Evolutionary conservation across 2,329 filamentous ascomycete species (phyloP).

Genomic region (Talaromyces sp.): DNA sequence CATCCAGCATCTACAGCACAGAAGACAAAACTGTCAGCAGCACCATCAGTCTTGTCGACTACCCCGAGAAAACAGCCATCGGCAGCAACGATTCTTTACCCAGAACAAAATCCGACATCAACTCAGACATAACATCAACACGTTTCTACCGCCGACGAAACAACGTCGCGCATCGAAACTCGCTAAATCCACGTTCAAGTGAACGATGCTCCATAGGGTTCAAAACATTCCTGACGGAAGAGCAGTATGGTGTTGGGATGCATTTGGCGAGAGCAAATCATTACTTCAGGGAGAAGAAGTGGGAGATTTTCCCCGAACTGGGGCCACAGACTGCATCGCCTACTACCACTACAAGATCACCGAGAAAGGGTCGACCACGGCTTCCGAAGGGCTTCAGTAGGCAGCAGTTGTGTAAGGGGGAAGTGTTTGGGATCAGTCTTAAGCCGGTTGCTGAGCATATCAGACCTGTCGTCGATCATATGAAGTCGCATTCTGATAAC

Average conservation of each 20-base stretch:
- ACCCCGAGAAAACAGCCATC: not conserved
- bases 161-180: not conserved
- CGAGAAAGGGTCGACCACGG: conserved; percentile 13
- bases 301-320: conserved; percentile 38
- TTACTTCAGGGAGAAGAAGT: conserved; percentile 39
- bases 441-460: conserved; percentile 33
- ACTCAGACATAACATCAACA: not conserved
- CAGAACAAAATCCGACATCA: not conserved
- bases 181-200: not conserved
- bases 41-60: not conserved
- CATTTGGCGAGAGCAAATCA: conserved; percentile 26
- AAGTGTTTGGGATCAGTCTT: conserved; percentile 19
- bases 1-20: conserved; percentile 13
- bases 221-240: conserved; percentile 22
- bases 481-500: conserved; percentile 8
- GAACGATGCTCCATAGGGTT: conserved; percentile 16
- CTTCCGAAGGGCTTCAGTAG: conserved; percentile 20
- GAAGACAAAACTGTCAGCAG: not conserved
- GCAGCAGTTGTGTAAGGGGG: not conserved
- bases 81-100: not conserved
- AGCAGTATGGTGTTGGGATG: conserved; percentile 23
- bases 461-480: conserved; percentile 19
- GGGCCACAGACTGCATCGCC: conserved; percentile 24
- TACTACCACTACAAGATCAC: not conserved
- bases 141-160: not conserved